These are phyloP conservation scores for Spinacia oleracea DNA, from an alignment of 179 eudicot genomes.

Conservation along the genomic window DNA sequence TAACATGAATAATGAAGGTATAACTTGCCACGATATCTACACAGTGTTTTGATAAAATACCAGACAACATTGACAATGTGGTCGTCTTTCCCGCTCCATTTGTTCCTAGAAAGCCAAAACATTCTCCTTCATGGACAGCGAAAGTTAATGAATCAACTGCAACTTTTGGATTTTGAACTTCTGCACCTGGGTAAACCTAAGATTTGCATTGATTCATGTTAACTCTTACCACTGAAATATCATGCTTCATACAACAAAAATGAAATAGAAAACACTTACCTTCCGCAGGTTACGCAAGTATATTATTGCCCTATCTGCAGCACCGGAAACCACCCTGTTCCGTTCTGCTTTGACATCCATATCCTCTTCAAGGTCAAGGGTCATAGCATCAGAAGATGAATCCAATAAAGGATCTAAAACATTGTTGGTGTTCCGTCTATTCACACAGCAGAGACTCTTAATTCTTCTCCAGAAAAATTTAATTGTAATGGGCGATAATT, in stretches of 20 bases:
- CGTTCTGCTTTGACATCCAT: slow-evolving; percentile 81
- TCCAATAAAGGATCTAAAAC: slow-evolving; percentile 67
- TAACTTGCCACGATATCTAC: neutral
- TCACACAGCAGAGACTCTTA: slow-evolving; percentile 29
- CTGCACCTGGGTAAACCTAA: slow-evolving; percentile 82
- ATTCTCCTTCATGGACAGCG: slow-evolving; percentile 94
- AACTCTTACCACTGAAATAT: neutral
- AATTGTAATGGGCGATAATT: slow-evolving; percentile 34
- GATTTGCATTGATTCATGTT: slow-evolving; percentile 21
- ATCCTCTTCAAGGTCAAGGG: slow-evolving; percentile 63
- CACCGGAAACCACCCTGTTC: slow-evolving; percentile 80
- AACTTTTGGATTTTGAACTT: slow-evolving; percentile 52
- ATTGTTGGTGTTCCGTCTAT: slow-evolving; percentile 34
- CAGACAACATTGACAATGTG: slow-evolving; percentile 90
- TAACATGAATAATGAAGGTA: neutral
- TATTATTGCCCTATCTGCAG: slow-evolving; percentile 67
- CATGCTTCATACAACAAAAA: neutral
- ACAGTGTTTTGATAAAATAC: slow-evolving; percentile 32
- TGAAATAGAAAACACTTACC: slow-evolving; percentile 38
- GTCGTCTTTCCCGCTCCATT: slow-evolving; percentile 99
- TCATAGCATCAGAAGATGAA: slow-evolving; percentile 43
- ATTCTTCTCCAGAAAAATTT: slow-evolving; percentile 44
- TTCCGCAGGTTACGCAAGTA: slow-evolving; percentile 84
- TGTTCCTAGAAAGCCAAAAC: slow-evolving; percentile 97
- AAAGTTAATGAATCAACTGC: slow-evolving; percentile 91